A percentile compares a stretch with the other conserved stretches of the same genome.
phyloP scores from a whole-genome alignment of 208 protist species.

The Trypanosoma avium region DNA sequence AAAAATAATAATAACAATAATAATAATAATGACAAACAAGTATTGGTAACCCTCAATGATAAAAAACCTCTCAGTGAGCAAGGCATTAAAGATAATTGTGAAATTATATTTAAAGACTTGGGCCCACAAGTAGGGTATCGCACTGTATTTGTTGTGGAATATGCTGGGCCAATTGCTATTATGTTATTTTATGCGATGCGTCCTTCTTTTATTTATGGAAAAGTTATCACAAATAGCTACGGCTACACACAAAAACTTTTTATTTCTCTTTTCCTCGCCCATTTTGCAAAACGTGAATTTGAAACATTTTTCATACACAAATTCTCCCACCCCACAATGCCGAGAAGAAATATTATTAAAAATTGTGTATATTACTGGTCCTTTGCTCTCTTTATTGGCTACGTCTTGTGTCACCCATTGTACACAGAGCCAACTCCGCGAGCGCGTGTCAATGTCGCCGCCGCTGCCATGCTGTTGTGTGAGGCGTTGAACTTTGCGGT shows the following conservation, averaged over 20 bases:
- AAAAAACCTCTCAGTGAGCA: conserved; percentile 50
- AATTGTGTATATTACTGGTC: conserved; percentile 96
- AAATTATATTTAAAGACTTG: conserved; percentile 91
- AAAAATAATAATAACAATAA: conserved; percentile 27
- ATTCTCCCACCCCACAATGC: conserved; percentile 94
- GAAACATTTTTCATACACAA: conserved; percentile 96
- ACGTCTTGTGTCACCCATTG: conserved; percentile 85
- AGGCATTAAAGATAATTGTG: conserved; percentile 59
- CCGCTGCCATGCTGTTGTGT: conserved; percentile 59
- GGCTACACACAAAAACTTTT: conserved; percentile 78
- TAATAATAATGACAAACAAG: conserved; percentile 36
- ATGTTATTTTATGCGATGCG: conserved; percentile 81
- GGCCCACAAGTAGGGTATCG: conserved; percentile 93
- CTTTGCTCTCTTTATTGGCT: conserved; percentile 89
- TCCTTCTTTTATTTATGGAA: conserved; percentile 72
- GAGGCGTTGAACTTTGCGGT: conserved; percentile 91
- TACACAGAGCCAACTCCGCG: conserved; percentile 74
- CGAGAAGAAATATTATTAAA: conserved; percentile 94
- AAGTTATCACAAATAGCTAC: conserved; percentile 32
- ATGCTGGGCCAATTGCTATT: conserved; percentile 93
- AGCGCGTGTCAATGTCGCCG: conserved; percentile 46
- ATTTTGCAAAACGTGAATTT: conserved; percentile 94
- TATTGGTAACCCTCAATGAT: conserved; percentile 50
- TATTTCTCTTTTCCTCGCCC: conserved; percentile 80
- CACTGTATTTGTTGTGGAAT: conserved; percentile 95